These are phyloP conservation scores for Schoenoplectus triqueter DNA, from an alignment of 202 grass and related monocot species.

Conservation along the genomic window DNA sequence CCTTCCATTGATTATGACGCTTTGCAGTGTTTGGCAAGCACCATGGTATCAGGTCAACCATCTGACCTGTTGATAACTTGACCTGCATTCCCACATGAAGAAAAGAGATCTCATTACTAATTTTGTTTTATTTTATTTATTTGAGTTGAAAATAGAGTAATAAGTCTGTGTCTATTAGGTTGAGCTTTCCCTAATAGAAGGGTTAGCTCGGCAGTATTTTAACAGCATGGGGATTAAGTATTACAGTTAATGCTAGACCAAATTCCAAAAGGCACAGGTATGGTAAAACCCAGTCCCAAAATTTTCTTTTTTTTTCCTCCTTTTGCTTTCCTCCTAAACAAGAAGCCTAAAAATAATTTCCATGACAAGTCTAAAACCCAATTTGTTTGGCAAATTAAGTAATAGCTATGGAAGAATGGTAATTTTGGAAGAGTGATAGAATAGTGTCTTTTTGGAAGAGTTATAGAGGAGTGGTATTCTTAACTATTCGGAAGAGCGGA, in stretches of 20 bases:
- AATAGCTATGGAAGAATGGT: too few relatives aligned
- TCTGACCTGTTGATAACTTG: slow-evolving; percentile 89
- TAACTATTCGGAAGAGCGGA: too few relatives aligned
- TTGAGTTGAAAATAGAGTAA: background rate
- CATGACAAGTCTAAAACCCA: background rate
- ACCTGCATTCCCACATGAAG: slow-evolving; percentile 50
- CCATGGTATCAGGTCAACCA: slow-evolving; percentile 94
- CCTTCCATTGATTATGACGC: slow-evolving; percentile 99
- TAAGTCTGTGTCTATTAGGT: background rate
- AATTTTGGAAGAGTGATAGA: too few relatives aligned
- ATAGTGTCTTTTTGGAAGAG: too few relatives aligned
- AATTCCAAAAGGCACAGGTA: background rate
- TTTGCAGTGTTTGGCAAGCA: slow-evolving; percentile 98
- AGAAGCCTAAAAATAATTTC: background rate
- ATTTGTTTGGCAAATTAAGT: too few relatives aligned
- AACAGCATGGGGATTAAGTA: background rate
- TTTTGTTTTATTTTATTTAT: slow-evolving; percentile 8
- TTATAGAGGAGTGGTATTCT: too few relatives aligned
- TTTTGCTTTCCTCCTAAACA: background rate
- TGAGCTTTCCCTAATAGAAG: background rate
- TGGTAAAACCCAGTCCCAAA: background rate
- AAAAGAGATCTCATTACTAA: background rate
- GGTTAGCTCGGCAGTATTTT: background rate
- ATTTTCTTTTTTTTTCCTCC: background rate
- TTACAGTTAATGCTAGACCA: background rate